Evolutionary conservation across 2,329 filamentous ascomycete genomes (phyloP), one percentile per base, ranked within the genome.

Genomic region (Chrysosporium keratinophilum): DNA sequence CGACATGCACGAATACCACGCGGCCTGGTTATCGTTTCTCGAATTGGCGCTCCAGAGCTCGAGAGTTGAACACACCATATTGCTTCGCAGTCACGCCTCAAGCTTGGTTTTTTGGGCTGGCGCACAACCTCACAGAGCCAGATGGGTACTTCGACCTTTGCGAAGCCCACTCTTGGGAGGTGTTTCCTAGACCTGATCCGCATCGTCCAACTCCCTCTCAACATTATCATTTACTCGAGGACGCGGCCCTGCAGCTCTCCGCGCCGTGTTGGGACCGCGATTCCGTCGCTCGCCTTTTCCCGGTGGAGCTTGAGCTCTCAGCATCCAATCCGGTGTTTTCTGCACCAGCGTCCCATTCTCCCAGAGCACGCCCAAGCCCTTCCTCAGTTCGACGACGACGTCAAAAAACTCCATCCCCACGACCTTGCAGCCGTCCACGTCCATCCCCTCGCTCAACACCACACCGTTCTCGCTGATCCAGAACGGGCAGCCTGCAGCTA

Each of bases 401-500:
- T 79, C 78, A 63, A 94, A 91, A 64, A 84, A 88, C 61, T 77
- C 76, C 17, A 78, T 68, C 31, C 81, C 77, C 59, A 95, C 73
- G 5, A 87, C 50, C 1, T 83, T 86, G 50, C n/a, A 40, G 14
- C 52, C 70, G 45, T 71, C 79, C 56, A 78, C 64, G 11, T 71
- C 73, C 68, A 69, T 74, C 68, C 67, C 79, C 69, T 64, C 76
- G 69, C 64, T 73, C 59, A 91, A 70, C 57, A 90, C 77, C 7
- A 91, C 87, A 1, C 81, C 84, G 64, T 91, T 91, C 61, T 86
- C 84, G 65, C 85, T 88, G 57, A 81, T 67, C 82, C 86, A 94
- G 79, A 90, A 95, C 63, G 76, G 75, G 58, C 88, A 71, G 0
- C 76, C 76, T 0, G 71, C 81, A 41, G 71, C 71, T 62, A 95